Evolutionary conservation across 768 basidiomycete species (phyloP), one percentile per base, ranked within the genome.

Genomic region (Coprinellus micaceus): DNA sequence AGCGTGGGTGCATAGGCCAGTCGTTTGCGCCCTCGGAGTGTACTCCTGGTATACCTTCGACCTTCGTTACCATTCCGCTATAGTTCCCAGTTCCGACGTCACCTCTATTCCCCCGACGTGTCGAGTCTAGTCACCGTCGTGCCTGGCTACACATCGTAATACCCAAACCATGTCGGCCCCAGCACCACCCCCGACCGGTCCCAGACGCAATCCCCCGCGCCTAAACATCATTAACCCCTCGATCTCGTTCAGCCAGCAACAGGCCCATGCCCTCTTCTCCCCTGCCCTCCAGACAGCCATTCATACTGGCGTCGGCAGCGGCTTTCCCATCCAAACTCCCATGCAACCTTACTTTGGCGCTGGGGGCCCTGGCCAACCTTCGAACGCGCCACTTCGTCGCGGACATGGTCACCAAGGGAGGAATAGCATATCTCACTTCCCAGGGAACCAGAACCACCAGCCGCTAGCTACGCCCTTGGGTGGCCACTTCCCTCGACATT

Each of bases 281-380:
- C 86, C 88, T 6, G 81, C 78, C 43, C 69, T 88, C 40, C 86
- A 83, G 33, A 82, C 86, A 0, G 73, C 80, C 51, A 60, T 86
- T 22, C 82, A 82, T 62, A 79, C 79, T 24, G 71, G 77, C 41
- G 84, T 82, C 70, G 83, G 82, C 59, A 30, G 43, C 59, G 69
- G 63, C 55, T 77, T 72, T 54, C 61, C 80, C 47, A 71, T 89
- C 50, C 88, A 87, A 66, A 89, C 87, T 3, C 89, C 88, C 44
- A 83, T 90, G 76, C 89, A 90, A 65, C 67, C 81, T 19, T 87
- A 84, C 70, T 88, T 88, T 58, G 72, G n/a, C n/a, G n/a, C n/a
- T n/a, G n/a, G 74, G 29, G 74, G 71, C 1, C 77, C 74, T 30
- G 74, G 71, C 1, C 77, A 74, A 33, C 78, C 77, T 4, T 79